These are phyloP conservation scores for Leccinum aurantiacum DNA, from an alignment of 768 basidiomycete species.

Conservation along the genomic window DNA sequence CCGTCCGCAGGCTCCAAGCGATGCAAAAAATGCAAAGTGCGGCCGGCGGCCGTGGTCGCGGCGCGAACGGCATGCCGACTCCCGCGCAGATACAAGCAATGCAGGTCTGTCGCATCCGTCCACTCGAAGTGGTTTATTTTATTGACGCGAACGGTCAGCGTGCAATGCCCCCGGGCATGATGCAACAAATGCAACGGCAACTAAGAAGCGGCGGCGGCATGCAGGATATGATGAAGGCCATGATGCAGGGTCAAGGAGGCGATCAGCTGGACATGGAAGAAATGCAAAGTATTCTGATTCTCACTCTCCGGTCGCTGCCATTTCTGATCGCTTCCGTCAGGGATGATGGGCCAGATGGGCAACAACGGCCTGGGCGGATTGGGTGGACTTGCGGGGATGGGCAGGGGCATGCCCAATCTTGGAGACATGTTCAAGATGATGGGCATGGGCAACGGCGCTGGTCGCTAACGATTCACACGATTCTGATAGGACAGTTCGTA, in stretches of 20 bases:
- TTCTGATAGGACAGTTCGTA: slow-evolving; percentile 6
- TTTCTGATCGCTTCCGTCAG: slow-evolving; percentile 37
- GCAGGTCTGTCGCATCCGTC: slow-evolving; percentile 56
- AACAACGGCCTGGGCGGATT: slow-evolving; percentile 44
- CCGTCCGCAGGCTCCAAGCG: slow-evolving; percentile 62
- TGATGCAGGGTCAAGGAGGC: slow-evolving; percentile 94
- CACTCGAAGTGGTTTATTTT: slow-evolving; percentile 4
- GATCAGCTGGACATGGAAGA: slow-evolving; percentile 92
- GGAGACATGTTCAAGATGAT: slow-evolving; percentile 86
- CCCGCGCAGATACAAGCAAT: slow-evolving; percentile 93
- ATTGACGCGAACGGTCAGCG: slow-evolving; percentile 48
- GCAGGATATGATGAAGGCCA: slow-evolving; percentile 97
- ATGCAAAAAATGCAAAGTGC: slow-evolving; percentile 94
- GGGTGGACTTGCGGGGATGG: slow-evolving; percentile 52
- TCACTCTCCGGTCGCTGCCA: slow-evolving; percentile 2
- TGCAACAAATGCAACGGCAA: slow-evolving; percentile 89
- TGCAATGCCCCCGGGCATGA: slow-evolving; percentile 91
- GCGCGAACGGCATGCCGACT: slow-evolving; percentile 85
- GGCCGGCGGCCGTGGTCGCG: slow-evolving; percentile 81
- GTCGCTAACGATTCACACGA: slow-evolving; percentile 26
- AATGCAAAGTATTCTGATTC: slow-evolving; percentile 71
- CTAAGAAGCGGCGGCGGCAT: slow-evolving; percentile 81
- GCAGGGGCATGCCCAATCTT: slow-evolving; percentile 71
- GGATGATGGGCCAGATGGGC: slow-evolving; percentile 92
- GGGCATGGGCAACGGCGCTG: slow-evolving; percentile 64